Evolutionary conservation across 2,329 filamentous ascomycete species (phyloP).

Genomic region (Ploettnerulaceae sp.): DNA sequence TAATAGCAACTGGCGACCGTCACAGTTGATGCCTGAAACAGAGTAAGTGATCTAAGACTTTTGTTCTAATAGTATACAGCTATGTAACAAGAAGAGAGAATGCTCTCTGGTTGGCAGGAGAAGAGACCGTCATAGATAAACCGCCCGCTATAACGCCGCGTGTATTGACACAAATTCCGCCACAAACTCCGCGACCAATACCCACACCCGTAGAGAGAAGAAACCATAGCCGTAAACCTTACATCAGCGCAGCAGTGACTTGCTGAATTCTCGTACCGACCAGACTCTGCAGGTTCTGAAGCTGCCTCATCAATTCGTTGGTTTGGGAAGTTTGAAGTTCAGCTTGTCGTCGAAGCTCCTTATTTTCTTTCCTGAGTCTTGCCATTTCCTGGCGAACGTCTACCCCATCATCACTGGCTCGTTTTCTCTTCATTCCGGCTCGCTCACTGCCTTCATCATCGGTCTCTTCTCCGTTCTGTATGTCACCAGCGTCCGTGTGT

Average conservation of each 20-base stretch:
- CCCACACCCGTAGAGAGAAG: too few species aligned
- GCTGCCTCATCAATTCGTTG: slow-evolving; percentile 19
- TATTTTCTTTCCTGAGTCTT: slow-evolving; percentile 59
- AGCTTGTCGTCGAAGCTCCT: slow-evolving; percentile 50
- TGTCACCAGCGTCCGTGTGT: slow-evolving; percentile 50
- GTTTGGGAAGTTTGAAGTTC: slow-evolving; percentile 40
- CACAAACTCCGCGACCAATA: too few species aligned
- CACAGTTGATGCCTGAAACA: too few species aligned
- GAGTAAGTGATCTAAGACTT: too few species aligned
- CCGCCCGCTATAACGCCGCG: too few species aligned
- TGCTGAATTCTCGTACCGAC: slow-evolving; percentile 18
- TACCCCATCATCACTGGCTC: slow-evolving; percentile 39
- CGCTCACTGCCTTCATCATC: slow-evolving; percentile 42
- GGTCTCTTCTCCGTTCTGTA: slow-evolving; percentile 35
- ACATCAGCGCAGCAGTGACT: slow-evolving; percentile 1
- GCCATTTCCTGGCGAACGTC: slow-evolving; percentile 59
- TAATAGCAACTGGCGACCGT: too few species aligned
- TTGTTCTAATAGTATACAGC: too few species aligned
- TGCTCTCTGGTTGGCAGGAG: too few species aligned
- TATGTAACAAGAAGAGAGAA: too few species aligned
- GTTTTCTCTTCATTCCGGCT: slow-evolving; percentile 41
- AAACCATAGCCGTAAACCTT: too few species aligned
- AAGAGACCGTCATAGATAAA: too few species aligned
- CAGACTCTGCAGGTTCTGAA: slow-evolving; percentile 23
- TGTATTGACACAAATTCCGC: too few species aligned